A percentile compares a stretch with the other conserved stretches of the same genome.
phyloP scores from a whole-genome alignment of 768 basidiomycete species.

The Boletales sp. region DNA sequence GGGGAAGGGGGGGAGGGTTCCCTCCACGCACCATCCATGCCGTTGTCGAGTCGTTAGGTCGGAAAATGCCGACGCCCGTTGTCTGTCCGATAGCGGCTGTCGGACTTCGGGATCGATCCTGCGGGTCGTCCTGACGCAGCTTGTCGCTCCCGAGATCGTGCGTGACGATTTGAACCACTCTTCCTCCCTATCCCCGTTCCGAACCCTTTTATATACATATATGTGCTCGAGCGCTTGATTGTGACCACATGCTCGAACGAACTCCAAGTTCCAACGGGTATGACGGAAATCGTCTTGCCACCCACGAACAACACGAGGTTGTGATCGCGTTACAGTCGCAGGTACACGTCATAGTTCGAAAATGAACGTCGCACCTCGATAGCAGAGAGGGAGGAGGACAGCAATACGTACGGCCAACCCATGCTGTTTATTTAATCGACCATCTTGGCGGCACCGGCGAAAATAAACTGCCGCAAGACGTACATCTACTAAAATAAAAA shows the following conservation, averaged over 20 bases:
- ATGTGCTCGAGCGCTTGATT: background rate
- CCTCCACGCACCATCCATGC: background rate
- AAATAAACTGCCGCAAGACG: conserved; percentile 6
- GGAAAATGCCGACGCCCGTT: conserved; percentile 10
- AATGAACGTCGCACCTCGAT: conserved; percentile 10
- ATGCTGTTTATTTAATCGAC: background rate
- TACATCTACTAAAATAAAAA: too few relatives aligned
- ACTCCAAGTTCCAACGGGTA: conserved; percentile 4
- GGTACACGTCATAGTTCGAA: conserved; percentile 14
- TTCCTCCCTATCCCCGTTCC: conserved; percentile 16
- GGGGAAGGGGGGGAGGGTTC: too few relatives aligned
- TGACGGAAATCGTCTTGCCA: conserved; percentile 13
- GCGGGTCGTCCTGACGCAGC: conserved; percentile 5
- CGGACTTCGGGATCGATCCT: conserved; percentile 6
- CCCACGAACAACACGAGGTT: conserved; percentile 7
- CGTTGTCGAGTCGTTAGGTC: background rate
- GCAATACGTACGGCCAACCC: too few relatives aligned
- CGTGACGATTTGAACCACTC: conserved; percentile 7
- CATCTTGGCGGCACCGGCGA: conserved; percentile 3
- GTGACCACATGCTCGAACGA: background rate
- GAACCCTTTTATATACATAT: conserved; percentile 11
- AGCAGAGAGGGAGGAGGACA: too few relatives aligned
- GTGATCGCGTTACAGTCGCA: conserved; percentile 27
- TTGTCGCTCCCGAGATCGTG: conserved; percentile 27
- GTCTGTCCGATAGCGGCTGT: conserved; percentile 2